Base-by-base conservation (phyloP, 2,329 filamentous ascomycete species). In the Fusarium subtropicale region DNA sequence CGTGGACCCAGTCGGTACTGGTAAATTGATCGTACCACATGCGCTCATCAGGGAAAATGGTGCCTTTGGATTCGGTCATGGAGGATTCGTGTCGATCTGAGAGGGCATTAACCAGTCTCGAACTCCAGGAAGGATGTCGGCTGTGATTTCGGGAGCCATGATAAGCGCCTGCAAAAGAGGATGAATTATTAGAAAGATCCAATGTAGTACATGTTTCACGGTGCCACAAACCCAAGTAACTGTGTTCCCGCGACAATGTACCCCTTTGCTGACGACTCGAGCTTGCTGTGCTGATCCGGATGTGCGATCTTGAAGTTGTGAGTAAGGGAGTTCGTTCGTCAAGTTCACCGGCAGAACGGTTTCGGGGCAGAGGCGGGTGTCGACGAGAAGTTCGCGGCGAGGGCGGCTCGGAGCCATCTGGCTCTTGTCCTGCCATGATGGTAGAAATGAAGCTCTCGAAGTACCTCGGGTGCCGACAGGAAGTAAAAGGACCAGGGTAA, bases 1-100 rank as follows among this genome's bases (percentile, higher is more conserved):
- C 96, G 77, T 97, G 95, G 1, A 99, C 94, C 96, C 96, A 99
- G 79, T 99, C 95, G 57, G 93, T 97, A 9, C 93, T 97, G 8
- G 94, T 97, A 76, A 97, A 97, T 80, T 99, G 96, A 82, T 99
- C 96, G 81, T 98, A 98, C 96, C 96, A 98, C 12, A 97, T 92
- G 64, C 96, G 90, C 72, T 98, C 94, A 76, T 97, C 92, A 52
- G 90, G 83, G 72, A 89, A 90, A 12, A 91, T 80, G 7, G 88
- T 90, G 34, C 85, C 82, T 74, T 90, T 92, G 50, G 90, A 90
- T 66, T 91, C 89, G 65, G 84, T 79, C 79, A 90, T 81, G 64
- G 51, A 54, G 12, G 85, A 85, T 31, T 86, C 84, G 73, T 85
- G 86, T 67, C 84, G 82, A 74, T 86, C 89, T 60, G 81, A 83